Base-by-base conservation (phyloP, 306 rosid species). In the Quercus suber region DNA sequence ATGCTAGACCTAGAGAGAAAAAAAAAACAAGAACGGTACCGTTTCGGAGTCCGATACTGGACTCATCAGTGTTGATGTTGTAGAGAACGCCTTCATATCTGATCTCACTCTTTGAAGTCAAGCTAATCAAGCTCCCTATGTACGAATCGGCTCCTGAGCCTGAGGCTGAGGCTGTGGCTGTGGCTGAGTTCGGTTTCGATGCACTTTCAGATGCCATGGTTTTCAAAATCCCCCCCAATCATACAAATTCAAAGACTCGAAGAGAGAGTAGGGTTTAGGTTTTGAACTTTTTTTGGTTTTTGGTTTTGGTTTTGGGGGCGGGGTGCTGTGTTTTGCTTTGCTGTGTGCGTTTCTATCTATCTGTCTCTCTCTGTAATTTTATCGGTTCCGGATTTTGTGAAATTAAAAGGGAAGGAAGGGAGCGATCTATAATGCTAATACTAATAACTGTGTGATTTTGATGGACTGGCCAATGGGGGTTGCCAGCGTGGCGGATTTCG, bases 21-120 rank as follows among this genome's bases (percentile, higher is more conserved):
- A 28, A 4, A 23, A 63, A 4, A 1, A 1, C 55, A 25, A 51
- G 11, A 18, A 49, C 57, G 11, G 53, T 84, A 92, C 97, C 96
- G 30, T 90, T 87, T 75, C 89, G 82, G 73, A 90, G 94, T 60
- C 93, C 92, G 75, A 92, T 90, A 78, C 94, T 92, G 85, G 94
- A 92, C 82, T 90, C 96, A 0, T 92, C 91, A 19, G 94, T 84
- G 89, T 88, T 92, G 88, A 92, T 86, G 73, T 90, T 87, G 83
- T 86, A 88, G 2, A 92, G 89, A 30, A 88, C 78, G 55, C 97
- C 97, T 73, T 92, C 96, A 64, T 92, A 92, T 86, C 96, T 85
- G 78, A 92, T 92, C 85, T 92, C 97, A 69, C 95, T 90, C 88
- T 88, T 90, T 1, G 97, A 92, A 21, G 94, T 92, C 85, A 90